phyloP scores from a whole-genome alignment of 768 basidiomycete genomes.

The Butyriboletus loyo region DNA sequence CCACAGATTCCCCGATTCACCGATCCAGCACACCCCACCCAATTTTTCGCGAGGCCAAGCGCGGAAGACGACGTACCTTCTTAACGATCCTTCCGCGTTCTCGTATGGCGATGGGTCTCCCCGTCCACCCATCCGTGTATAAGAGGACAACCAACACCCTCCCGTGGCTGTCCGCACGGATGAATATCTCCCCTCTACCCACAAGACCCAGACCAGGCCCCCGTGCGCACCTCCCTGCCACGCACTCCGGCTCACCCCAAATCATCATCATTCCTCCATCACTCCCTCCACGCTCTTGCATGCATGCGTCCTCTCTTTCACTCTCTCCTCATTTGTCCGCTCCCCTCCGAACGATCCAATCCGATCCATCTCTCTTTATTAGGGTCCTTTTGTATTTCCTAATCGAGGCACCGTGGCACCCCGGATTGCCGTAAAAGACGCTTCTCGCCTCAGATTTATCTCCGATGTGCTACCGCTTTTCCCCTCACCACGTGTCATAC shows the following conservation, averaged over 20 bases:
- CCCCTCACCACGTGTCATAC: conserved; percentile 23
- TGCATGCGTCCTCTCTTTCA: conserved; percentile 8
- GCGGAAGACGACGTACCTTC: conserved; percentile 22
- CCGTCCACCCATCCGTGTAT: conserved; percentile 9
- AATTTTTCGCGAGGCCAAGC: not conserved
- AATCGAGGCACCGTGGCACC: conserved; percentile 26
- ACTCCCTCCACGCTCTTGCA: conserved; percentile 21
- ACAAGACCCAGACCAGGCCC: conserved; percentile 22
- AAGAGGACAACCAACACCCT: conserved; percentile 11
- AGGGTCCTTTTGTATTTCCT: conserved; percentile 15
- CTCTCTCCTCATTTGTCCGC: not conserved
- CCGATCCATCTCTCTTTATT: conserved; percentile 18
- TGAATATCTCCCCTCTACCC: conserved; percentile 23
- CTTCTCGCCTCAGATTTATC: conserved; percentile 25
- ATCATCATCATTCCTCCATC: conserved; percentile 11
- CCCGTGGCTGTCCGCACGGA: conserved; percentile 22
- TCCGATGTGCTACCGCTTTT: conserved; percentile 16
- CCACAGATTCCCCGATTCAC: conserved; percentile 29
- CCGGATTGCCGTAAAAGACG: conserved; percentile 26
- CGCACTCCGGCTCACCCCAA: conserved; percentile 23
- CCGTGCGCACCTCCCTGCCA: conserved; percentile 13
- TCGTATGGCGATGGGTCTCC: conserved; percentile 8
- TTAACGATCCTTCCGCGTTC: conserved; percentile 1
- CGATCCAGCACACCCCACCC: conserved; percentile 16
- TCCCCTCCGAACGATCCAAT: conserved; percentile 2